Base-by-base conservation (phyloP, 2,329 filamentous ascomycete species). In the Proliferodiscus dingleyae region DNA sequence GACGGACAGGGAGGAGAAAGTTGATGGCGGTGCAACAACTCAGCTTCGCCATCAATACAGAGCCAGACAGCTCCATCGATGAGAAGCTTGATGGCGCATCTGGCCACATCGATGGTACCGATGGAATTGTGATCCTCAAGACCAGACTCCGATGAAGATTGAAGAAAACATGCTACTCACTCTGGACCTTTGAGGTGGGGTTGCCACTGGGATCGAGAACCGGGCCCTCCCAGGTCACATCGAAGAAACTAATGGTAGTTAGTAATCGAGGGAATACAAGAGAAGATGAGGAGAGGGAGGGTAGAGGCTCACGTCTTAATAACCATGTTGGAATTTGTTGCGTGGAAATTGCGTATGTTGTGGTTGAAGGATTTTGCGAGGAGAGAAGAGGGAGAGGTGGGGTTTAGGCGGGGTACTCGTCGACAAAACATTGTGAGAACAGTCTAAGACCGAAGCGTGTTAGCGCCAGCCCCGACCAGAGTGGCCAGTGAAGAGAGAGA, bases 291-390 rank as follows among this genome's bases (percentile, higher is more conserved):
- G 43, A 46, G 37, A 42, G 42, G 39, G 41, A 39, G 43, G 50
- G 40, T 36, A 42, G 42, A 11, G 2, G 77, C 81, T 73, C 75
- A 88, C 73, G 81, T 81, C 68, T 84, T 81, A 68, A 80, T 71
- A 65, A 75, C 72, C 89, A 95, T 95, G 69, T 77, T 83, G 75
- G 78, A 72, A 64, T 83, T 71, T 67, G 86, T 75, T 63, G 80
- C 74, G 67, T 77, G 73, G 66, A 83, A 84, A 57, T 69, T 68
- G 66, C 77, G 69, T 47, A 51, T 37, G 47, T 49, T 43, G 53
- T 56, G 50, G 62, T 66, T 63, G 60, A 63, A 62, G 59, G 65
- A 61, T 61, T 58, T 58, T 51, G 49, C 54, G 53, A 62, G 40
- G 40, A 49, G 53, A 63, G 59, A 64, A 66, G 59, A 60, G 62